Conservation (phyloP, 306 rosid species). For the Abrus pulchellus region DNA sequence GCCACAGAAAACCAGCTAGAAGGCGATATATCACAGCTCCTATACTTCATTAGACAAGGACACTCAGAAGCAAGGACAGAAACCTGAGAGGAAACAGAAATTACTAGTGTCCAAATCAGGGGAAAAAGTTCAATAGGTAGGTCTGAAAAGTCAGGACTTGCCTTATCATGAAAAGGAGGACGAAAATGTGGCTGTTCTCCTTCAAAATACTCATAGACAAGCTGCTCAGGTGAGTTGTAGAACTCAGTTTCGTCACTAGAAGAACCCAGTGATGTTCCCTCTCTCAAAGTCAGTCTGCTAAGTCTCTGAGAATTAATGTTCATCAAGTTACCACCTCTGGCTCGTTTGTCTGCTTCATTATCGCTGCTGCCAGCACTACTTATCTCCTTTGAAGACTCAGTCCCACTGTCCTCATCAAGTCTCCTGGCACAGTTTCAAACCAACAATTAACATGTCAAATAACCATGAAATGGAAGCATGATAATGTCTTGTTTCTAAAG, state of each 20-base stretch:
- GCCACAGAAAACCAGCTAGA: slow-evolving; percentile 77
- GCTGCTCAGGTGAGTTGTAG: slow-evolving; percentile 49
- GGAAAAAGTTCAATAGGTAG: not conserved
- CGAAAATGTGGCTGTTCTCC: slow-evolving; percentile 62
- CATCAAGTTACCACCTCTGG: slow-evolving; percentile 44
- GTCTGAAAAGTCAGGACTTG: slow-evolving; percentile 39
- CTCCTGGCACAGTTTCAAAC: slow-evolving; percentile 49
- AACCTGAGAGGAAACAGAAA: slow-evolving; percentile 50
- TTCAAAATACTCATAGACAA: slow-evolving; percentile 62
- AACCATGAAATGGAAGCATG: not conserved
- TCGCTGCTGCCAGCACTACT: slow-evolving; percentile 62
- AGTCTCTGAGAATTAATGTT: slow-evolving; percentile 47
- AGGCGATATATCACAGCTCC: slow-evolving; percentile 66
- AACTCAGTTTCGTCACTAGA: slow-evolving; percentile 60
- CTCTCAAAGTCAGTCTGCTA: slow-evolving; percentile 52
- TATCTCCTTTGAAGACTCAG: slow-evolving; percentile 59
- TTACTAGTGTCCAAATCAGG: slow-evolving; percentile 36
- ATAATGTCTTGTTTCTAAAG: not conserved
- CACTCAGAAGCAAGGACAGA: slow-evolving; percentile 60
- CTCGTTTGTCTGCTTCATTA: slow-evolving; percentile 52
- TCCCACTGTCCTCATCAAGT: slow-evolving; percentile 56
- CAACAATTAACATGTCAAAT: slow-evolving; percentile 12
- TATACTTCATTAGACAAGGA: slow-evolving; percentile 55
- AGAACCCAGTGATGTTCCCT: slow-evolving; percentile 46
- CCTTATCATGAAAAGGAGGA: slow-evolving; percentile 65